Conservation (phyloP, 164 flowering plant species). For the Vitis riparia region DNA sequence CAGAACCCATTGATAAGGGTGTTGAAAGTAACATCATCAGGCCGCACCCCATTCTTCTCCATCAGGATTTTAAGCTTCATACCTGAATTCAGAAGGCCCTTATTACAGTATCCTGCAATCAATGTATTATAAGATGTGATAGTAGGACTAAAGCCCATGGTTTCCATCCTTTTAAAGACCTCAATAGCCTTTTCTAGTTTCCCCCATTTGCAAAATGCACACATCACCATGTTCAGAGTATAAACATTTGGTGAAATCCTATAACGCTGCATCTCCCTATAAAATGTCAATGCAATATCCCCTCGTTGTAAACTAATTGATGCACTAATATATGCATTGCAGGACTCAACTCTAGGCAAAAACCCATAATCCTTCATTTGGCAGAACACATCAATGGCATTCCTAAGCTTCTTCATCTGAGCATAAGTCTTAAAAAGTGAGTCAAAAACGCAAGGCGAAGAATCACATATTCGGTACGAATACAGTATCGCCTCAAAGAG, state of each 20-base stretch:
- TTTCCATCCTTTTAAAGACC: constrained; percentile 58
- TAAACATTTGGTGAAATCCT: constrained; percentile 70
- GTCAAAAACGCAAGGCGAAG: constrained; percentile 81
- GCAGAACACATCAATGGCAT: constrained; percentile 61
- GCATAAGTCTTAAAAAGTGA: constrained; percentile 74
- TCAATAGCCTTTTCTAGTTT: constrained; percentile 68
- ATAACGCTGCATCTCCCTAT: constrained; percentile 55
- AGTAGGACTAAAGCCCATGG: constrained; percentile 57
- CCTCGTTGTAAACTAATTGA: constrained; percentile 45
- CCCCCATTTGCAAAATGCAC: constrained; percentile 59
- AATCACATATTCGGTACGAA: constrained; percentile 71
- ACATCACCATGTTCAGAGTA: constrained; percentile 76
- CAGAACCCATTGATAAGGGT: constrained; percentile 71
- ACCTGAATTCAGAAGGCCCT: constrained; percentile 56
- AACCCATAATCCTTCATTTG: constrained; percentile 84
- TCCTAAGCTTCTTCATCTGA: constrained; percentile 71
- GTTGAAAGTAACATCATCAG: constrained; percentile 65
- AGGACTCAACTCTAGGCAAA: constrained; percentile 73
- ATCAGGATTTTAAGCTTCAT: constrained; percentile 63
- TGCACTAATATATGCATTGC: constrained; percentile 77
- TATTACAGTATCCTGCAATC: constrained; percentile 64
- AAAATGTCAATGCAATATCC: constrained; percentile 65
- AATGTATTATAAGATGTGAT: constrained; percentile 65
- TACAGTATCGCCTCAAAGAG: constrained; percentile 65
- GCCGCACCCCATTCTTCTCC: constrained; percentile 50